Percentiles rank a stretch among this genome's conserved stretches.
phyloP scores from a whole-genome alignment of 2,329 filamentous ascomycete genomes.

The Tolypocladium tundrense region DNA sequence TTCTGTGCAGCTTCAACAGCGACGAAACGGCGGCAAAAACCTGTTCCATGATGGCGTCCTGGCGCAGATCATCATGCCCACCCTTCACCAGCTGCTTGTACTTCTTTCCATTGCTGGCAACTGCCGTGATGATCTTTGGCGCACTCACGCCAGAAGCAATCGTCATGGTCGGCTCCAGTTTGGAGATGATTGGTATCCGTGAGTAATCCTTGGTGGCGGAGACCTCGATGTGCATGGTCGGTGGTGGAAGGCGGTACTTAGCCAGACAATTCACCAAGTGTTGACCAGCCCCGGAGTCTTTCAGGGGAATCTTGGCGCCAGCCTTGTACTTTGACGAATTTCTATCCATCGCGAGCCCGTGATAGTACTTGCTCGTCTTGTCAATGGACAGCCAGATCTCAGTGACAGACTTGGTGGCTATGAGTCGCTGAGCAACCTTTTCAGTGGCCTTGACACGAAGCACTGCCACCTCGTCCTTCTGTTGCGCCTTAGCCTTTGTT shows the following conservation, averaged over 20 bases:
- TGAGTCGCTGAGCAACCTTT: slow-evolving; percentile 53
- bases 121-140: slow-evolving; percentile 82
- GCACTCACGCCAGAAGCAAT: slow-evolving; percentile 87
- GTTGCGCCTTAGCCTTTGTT: slow-evolving; percentile 56
- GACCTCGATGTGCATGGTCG: slow-evolving; percentile 77
- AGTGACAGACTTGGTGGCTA: slow-evolving; percentile 37
- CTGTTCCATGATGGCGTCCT: slow-evolving; percentile 99
- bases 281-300: slow-evolving; percentile 52
- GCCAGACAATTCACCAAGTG: slow-evolving; percentile 53
- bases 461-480: slow-evolving; percentile 63
- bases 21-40: slow-evolving; percentile 95
- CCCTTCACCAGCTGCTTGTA: slow-evolving; percentile 94
- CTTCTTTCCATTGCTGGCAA: slow-evolving; percentile 64
- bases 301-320: slow-evolving; percentile 53
- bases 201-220: slow-evolving; percentile 66
- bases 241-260: slow-evolving; percentile 67
- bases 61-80: slow-evolving; percentile 88
- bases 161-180: slow-evolving; percentile 64
- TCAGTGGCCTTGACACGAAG: slow-evolving; percentile 66
- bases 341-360: slow-evolving; percentile 53
- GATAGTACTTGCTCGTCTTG: slow-evolving; percentile 59
- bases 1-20: slow-evolving; percentile 73
- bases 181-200: slow-evolving; percentile 60
- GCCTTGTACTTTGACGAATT: slow-evolving; percentile 57
- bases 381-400: slow-evolving; percentile 62